Evolutionary conservation across 2,329 filamentous ascomycete genomes (phyloP).

Genomic region (Exophiala xenobiotica): DNA sequence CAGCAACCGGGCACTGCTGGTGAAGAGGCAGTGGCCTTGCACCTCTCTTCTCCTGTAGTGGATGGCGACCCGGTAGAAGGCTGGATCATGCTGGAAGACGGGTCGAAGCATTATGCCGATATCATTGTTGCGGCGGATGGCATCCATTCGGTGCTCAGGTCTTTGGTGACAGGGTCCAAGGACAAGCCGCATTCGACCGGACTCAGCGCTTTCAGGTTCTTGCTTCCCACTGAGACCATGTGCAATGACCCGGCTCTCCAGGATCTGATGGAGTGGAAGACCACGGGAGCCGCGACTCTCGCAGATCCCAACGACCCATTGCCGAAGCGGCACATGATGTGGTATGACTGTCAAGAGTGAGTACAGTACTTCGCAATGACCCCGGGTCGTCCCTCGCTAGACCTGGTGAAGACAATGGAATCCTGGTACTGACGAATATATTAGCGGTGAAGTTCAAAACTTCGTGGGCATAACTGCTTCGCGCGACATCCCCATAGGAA

Average conservation of each 20-base stretch:
- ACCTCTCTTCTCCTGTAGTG: conserved; percentile 33
- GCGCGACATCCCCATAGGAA: background rate
- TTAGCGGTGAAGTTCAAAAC: conserved; percentile 26
- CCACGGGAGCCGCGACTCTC: background rate
- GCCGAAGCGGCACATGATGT: conserved; percentile 5
- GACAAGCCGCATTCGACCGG: conserved; percentile 30
- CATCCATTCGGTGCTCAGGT: conserved; percentile 40
- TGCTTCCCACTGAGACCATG: conserved; percentile 40
- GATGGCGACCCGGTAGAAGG: conserved; percentile 35
- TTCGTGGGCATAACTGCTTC: background rate
- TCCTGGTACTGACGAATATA: too few species aligned
- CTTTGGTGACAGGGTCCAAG: conserved; percentile 33
- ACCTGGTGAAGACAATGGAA: too few species aligned
- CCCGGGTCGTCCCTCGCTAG: too few species aligned
- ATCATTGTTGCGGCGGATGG: conserved; percentile 57
- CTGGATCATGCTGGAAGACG: conserved; percentile 49
- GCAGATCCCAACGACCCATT: background rate
- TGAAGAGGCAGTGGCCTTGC: conserved; percentile 25
- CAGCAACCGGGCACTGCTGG: conserved; percentile 17
- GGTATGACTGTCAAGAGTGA: conserved; percentile 5
- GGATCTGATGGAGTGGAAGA: conserved; percentile 5
- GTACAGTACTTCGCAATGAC: background rate
- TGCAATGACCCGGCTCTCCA: conserved; percentile 14
- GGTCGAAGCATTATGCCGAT: conserved; percentile 45
- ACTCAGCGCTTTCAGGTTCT: conserved; percentile 37